Evolutionary conservation across 441 rosid species (phyloP), one percentile per base, ranked within the genome.

Genomic region (Raphanus hybrid): DNA sequence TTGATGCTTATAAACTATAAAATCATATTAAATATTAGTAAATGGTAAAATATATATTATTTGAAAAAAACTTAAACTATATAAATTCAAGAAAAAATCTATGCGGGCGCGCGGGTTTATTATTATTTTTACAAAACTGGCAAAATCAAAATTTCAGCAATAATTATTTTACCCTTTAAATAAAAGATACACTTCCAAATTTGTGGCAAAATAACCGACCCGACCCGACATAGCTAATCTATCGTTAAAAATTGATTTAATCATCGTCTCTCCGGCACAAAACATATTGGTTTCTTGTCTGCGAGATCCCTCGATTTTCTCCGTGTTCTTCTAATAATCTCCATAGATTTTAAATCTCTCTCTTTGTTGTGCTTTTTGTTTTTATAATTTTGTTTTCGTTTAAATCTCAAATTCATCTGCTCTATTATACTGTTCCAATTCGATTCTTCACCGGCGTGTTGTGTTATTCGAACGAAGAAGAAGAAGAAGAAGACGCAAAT

Each of bases 271-370:
- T 69, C 78, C 75, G 70, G 75, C 71, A 73, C 67, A 18, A 68
- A 55, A 74, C 43, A 79, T 14, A 63, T 64, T 79, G 63, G 55
- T 69, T 74, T 52, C 20, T 69, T 70, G 26, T 75, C 16, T 50
- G 55, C 79, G 50, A 75, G 79, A 75, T 79, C 70, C 78, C 78
- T 78, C 82, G 82, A 73, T 55, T 70, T 35, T 79, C 79, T 75
- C 76, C 65, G 76, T 63, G 50, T 66, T 64, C 60, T 75, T 29
- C 32, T 29, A 29, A 76, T 75, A 70, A 59, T 50, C 29, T 71
- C 65, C n/a, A 58, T 65, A 70, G 82, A 70, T 80, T 79, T 16
- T 29, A 6, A 11, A 70, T 3, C 18, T 60, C 76, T 45, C 26
- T 16, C 16, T 65, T 18, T 18, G 27, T 71, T 45, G 0, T 64